Evolutionary conservation across 225 moss, liverwort and hornwort species (phyloP).

Genomic region (Climacium dendroides): DNA sequence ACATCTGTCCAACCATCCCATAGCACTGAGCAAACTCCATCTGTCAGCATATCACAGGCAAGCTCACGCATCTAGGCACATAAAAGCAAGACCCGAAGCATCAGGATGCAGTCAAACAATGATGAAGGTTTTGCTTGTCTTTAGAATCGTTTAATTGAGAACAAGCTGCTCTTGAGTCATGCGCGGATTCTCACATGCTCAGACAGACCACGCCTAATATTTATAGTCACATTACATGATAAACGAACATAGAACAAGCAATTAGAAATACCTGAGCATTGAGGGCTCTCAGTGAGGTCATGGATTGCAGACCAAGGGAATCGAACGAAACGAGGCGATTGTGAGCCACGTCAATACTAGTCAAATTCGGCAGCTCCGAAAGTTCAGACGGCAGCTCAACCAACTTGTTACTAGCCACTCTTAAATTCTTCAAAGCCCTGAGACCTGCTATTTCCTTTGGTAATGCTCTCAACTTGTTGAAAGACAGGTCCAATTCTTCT

Average conservation of each 20-base stretch:
- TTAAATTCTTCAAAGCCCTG: constrained; percentile 55
- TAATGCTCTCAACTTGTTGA: constrained; percentile 80
- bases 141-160: not conserved
- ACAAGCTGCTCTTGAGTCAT: not conserved
- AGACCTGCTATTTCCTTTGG: constrained; percentile 77
- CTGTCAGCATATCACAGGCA: constrained; percentile 29
- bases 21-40: constrained; percentile 23
- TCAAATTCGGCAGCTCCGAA: constrained; percentile 47
- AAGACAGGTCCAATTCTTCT: constrained; percentile 87
- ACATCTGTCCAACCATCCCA: constrained; percentile 21
- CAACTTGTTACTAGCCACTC: constrained; percentile 88
- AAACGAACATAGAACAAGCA: not conserved
- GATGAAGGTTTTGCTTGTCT: not conserved
- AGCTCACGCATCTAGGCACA: constrained; percentile 33
- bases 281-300: constrained; percentile 68
- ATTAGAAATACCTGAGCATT: constrained; percentile 58
- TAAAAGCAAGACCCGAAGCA: constrained; percentile 2
- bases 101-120: constrained; percentile 4
- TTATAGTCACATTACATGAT: not conserved
- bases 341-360: constrained; percentile 72
- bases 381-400: constrained; percentile 76
- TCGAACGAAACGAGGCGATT: constrained; percentile 71
- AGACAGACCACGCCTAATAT: not conserved
- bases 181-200: not conserved
- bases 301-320: constrained; percentile 56